phyloP scores from a whole-genome alignment of 345 rosid genomes.

The Zanthoxylum bungeanum region DNA sequence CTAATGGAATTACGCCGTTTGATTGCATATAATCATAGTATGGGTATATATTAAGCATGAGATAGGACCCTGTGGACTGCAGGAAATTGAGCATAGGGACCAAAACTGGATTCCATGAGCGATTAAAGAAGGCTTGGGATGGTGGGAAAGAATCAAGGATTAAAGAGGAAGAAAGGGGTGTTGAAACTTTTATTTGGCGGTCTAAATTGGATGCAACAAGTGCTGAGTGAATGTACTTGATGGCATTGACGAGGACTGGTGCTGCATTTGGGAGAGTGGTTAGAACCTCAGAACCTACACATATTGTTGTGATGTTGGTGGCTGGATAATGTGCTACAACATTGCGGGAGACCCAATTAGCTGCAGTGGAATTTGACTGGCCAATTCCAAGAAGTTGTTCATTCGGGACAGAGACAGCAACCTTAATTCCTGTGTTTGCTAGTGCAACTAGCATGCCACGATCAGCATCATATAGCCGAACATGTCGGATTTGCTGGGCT shows the following conservation, averaged over 20 bases:
- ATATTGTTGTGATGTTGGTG: slow-evolving; percentile 69
- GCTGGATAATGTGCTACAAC: slow-evolving; percentile 77
- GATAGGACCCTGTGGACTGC: slow-evolving; percentile 61
- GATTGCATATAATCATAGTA: slow-evolving; percentile 78
- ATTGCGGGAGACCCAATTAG: slow-evolving; percentile 80
- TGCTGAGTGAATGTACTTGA: slow-evolving; percentile 66
- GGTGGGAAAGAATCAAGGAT: slow-evolving; percentile 88
- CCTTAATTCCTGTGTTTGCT: slow-evolving; percentile 72
- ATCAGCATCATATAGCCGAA: slow-evolving; percentile 67
- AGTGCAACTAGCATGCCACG: slow-evolving; percentile 68
- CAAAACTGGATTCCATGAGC: slow-evolving; percentile 59
- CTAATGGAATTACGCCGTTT: slow-evolving; percentile 70
- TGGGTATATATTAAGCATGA: slow-evolving; percentile 80
- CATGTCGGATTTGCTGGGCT: slow-evolving; percentile 71
- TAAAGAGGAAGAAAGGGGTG: slow-evolving; percentile 69
- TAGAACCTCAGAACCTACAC: slow-evolving; percentile 72
- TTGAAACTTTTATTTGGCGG: slow-evolving; percentile 69
- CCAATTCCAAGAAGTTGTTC: slow-evolving; percentile 87
- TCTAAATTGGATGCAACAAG: slow-evolving; percentile 80
- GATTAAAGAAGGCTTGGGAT: slow-evolving; percentile 91
- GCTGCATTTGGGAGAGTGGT: slow-evolving; percentile 65
- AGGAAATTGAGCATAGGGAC: slow-evolving; percentile 72
- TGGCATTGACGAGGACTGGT: slow-evolving; percentile 63
- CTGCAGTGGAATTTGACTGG: slow-evolving; percentile 84
- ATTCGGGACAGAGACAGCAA: slow-evolving; percentile 70